Conservation (phyloP, 306 rosid species). For the Sophora flavescens region DNA sequence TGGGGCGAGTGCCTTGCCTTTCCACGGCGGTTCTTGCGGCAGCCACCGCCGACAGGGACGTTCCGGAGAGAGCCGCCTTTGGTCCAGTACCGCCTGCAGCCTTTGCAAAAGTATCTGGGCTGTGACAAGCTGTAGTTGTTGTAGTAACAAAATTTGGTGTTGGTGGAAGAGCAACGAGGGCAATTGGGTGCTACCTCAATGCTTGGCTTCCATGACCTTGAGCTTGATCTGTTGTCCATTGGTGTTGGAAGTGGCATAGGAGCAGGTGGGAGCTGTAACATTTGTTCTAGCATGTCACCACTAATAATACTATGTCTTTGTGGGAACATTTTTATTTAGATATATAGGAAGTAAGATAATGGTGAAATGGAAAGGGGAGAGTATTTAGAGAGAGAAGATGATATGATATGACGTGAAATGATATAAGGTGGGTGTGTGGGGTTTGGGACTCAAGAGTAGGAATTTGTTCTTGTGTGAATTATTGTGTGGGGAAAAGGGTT, state of each 20-base stretch:
- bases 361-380: neutral
- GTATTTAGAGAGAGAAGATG: neutral
- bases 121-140: slow-evolving; percentile 96
- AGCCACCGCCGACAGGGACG: slow-evolving; percentile 86
- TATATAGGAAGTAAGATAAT: neutral
- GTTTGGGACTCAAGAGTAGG: slow-evolving; percentile 24
- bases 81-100: slow-evolving; percentile 92
- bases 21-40: slow-evolving; percentile 69
- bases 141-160: slow-evolving; percentile 97
- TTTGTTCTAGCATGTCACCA: slow-evolving; percentile 20
- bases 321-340: slow-evolving; percentile 43
- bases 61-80: slow-evolving; percentile 91
- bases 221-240: slow-evolving; percentile 42
- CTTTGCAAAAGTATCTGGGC: slow-evolving; percentile 89
- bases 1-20: slow-evolving; percentile 38
- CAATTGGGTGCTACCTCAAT: slow-evolving; percentile 79
- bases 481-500: slow-evolving; percentile 42
- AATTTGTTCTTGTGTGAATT: slow-evolving; percentile 15
- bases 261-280: slow-evolving; percentile 47
- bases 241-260: slow-evolving; percentile 23
- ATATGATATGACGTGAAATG: neutral
- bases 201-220: slow-evolving; percentile 63
- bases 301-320: neutral
- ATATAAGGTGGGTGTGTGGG: slow-evolving; percentile 1
- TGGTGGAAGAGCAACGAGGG: slow-evolving; percentile 88